Evolutionary conservation across 106 monocot species (phyloP), one percentile per base, ranked within the genome.

Genomic region (Amphibolis antarctica): DNA sequence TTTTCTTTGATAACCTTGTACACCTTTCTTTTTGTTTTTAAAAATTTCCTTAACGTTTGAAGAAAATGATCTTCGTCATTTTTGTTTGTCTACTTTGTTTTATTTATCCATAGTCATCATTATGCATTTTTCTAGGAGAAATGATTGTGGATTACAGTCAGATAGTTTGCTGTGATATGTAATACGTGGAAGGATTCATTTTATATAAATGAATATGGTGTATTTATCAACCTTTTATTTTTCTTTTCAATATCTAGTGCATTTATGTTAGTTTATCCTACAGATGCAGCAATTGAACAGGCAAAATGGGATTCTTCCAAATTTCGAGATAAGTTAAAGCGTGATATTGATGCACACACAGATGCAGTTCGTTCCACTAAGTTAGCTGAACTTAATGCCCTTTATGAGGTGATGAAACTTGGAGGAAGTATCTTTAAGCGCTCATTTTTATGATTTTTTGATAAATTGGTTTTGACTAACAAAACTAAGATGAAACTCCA

Each of bases 261-360:
- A 60, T 19, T 60, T 42, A 60, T 26, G 25, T 13, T 36, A 59
- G 10, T 54, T 28, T 3, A 46, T 28, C 9, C 29, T 74, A 57
- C 78, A 96, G 96, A 85, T 78, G 89, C 80, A 56, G 67, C 73
- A 60, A 74, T 96, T 61, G 48, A 81, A 76, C 89, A 78, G 80
- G 81, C 84, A 46, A 67, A 70, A 20, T 90, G 89, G 96, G 82
- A 96, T 60, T 61, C 89, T 19, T 82, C 84, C 24, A 86, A 90
- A 69, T 56, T 70, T 57, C 81, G 75, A 21, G 96, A 96, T 15
- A 96, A 86, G 58, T 77, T 96, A 76, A 75, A 45, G 42, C 82
- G 86, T 47, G 96, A 96, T 72, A 89, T 96, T 71, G 84, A 87
- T 59, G 62, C 76, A 44, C 76, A 96, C 74, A 43, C 82, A 63